Evolutionary conservation across 1,284 basidiomycete genomes (phyloP).

Genomic region (Irpex rosettiformis): DNA sequence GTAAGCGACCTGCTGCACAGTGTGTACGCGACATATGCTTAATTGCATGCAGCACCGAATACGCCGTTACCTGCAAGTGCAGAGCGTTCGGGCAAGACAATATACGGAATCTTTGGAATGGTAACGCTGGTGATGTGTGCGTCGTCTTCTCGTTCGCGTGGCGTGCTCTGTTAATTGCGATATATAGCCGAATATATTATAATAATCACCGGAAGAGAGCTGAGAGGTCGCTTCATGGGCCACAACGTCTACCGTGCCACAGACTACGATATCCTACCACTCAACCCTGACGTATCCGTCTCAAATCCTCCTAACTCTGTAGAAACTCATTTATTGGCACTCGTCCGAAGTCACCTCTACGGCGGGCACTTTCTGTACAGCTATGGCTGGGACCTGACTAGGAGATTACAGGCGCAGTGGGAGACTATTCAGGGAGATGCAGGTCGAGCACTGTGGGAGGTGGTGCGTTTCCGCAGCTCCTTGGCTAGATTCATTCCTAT

Average conservation of each 20-base stretch:
- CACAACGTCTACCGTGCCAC: slow-evolving; percentile 88
- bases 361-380: slow-evolving; percentile 86
- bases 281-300: slow-evolving; percentile 67
- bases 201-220: slow-evolving; percentile 82
- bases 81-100: slow-evolving; percentile 54
- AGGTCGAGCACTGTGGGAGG: slow-evolving; percentile 69
- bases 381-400: slow-evolving; percentile 90
- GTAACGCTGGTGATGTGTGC: slow-evolving; percentile 84
- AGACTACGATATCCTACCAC: slow-evolving; percentile 89
- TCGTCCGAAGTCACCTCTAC: slow-evolving; percentile 84
- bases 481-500: slow-evolving; percentile 13
- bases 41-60: slow-evolving; percentile 46
- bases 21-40: neutral
- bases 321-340: slow-evolving; percentile 83
- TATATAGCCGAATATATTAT: slow-evolving; percentile 87
- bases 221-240: slow-evolving; percentile 77
- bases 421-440: slow-evolving; percentile 45
- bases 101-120: slow-evolving; percentile 86
- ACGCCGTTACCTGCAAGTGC: slow-evolving; percentile 48
- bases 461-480: slow-evolving; percentile 37
- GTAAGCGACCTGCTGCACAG: slow-evolving; percentile 38
- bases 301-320: slow-evolving; percentile 75
- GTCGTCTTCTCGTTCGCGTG: slow-evolving; percentile 27
- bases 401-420: slow-evolving; percentile 85
- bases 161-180: slow-evolving; percentile 1